Evolutionary conservation across 495 filamentous ascomycete species (phyloP), one percentile per base, ranked within the genome.

Genomic region (Penicillium roqueforti): DNA sequence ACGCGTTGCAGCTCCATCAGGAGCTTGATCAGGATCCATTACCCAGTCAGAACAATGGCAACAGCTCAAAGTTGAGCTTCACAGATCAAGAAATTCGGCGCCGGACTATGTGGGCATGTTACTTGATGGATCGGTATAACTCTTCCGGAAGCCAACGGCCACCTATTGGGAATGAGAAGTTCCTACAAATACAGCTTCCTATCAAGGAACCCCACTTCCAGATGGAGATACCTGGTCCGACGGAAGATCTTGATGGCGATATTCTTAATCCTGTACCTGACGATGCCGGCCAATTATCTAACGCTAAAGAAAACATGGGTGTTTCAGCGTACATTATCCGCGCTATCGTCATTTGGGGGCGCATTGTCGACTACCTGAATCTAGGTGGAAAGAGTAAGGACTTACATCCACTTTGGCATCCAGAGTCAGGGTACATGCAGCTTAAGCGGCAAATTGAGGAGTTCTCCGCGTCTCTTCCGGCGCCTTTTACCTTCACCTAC

Each of bases 81-180:
- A 93, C 91, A 11, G 93, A 98, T 69, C 84, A 88, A 31, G 93
- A 98, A 66, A 96, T 97, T 34, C 78, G 93, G 50, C 79, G 92
- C 53, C 80, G 93, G 48, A 95, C 90, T 5, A 97, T 98, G 92
- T 98, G 93, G 93, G 88, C 91, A 20, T 96, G 91, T 66, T 96
- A 92, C 62, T 65, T 95, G 55, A 96, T 98, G 93, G 93, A 98
- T 68, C 84, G 92, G 0, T 97, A 96, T 71, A 97, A 91, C 69
- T 95, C 92, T 3, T 96, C 92, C 3, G 93, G 93, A 13, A 96
- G 92, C 25, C 91, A 96, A 61, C 82, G 93, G 47, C 93, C 93
- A 45, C 87, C 87, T n/a, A 92, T 95, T 61, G 87, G 92, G 31
- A 85, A 89, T 58, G 92, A 97, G 68, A 87, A 88, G 51, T 87